Evolutionary conservation across 1,139 yeast genomes (phyloP).

Genomic region (Pichia sp.): DNA sequence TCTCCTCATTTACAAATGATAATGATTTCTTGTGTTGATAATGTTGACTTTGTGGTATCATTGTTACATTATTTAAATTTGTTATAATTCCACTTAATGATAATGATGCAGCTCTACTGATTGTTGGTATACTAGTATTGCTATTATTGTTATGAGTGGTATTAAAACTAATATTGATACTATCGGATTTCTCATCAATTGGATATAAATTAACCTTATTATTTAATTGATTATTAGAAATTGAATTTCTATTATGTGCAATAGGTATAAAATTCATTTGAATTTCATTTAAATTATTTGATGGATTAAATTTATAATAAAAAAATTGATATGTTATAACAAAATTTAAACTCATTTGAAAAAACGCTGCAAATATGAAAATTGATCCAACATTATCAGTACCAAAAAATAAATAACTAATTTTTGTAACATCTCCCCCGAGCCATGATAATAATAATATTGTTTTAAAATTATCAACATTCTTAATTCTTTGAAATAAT

Average conservation of each 20-base stretch:
- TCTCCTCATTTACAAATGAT: constrained; percentile 1
- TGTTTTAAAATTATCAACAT: constrained; percentile 72
- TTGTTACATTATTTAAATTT: background rate
- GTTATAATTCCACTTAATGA: constrained; percentile 5
- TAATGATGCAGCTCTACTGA: constrained; percentile 11
- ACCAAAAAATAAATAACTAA: constrained; percentile 65
- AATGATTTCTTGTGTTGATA: constrained; percentile 3
- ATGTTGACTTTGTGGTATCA: constrained; percentile 15
- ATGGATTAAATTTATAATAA: constrained; percentile 37
- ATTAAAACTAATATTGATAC: too few species aligned
- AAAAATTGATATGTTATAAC: constrained; percentile 72
- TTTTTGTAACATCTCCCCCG: constrained; percentile 78
- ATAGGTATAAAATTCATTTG: constrained; percentile 10
- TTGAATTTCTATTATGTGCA: background rate
- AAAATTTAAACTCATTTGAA: constrained; percentile 73
- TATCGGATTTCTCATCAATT: too few species aligned
- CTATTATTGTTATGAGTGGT: background rate
- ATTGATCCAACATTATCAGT: constrained; percentile 62
- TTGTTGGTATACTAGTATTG: background rate
- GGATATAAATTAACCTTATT: too few species aligned
- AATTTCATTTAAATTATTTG: background rate
- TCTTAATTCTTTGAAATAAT: constrained; percentile 57
- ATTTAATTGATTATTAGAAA: background rate
- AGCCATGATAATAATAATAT: constrained; percentile 77
- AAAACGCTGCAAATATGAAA: constrained; percentile 70